Base-by-base conservation (phyloP, 805 yeast genomes). In the baker's yeast (Saccharomyces cerevisiae) region DNA sequence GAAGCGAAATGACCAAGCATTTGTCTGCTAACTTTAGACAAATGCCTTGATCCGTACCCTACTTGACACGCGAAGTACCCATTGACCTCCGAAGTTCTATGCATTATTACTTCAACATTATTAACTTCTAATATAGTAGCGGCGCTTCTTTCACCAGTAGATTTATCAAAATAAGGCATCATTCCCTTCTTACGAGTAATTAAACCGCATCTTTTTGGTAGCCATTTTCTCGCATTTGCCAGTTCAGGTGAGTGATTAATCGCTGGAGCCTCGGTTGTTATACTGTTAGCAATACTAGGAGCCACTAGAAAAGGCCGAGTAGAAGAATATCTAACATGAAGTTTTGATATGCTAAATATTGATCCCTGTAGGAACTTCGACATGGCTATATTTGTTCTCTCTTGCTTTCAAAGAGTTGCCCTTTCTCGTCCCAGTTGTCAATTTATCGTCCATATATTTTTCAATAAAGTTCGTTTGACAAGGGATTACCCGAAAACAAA, bases 101-200 rank as follows among this genome's bases (percentile, higher is more conserved):
- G 82, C 65, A 79, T 78, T 17, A 85, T 72, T 17, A 94, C 98
- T 73, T 94, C 98, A 58, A 89, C 88, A 53, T 91, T 82, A 68
- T 90, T 87, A 56, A 94, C 79, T 67, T 90, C 95, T 46, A 94
- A 74, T 8, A 94, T 87, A 3, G 99, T 94, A 50, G 95, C 94
- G 2, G 96, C 91, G 53, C 78, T 70, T 58, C 83, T 83, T 52
- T 75, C 76, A 28, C 97, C 98, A 13, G 77, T 77, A 41, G 72
- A 71, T 29, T 79, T 78, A 57, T 84, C 84, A 65, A 79, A 92
- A 79, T 82, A 87, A 14, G 94, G 82, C 51, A 90, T 83, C 97
- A 92, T 92, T 17, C 97, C 98, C 55, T 85, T 76, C 68, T 94
- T 94, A 59, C 82, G 74, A 1, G 95, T 96, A 29, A 92, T 72